A percentile compares a stretch with the other conserved stretches of the same genome.
phyloP scores from a whole-genome alignment of 1,139 yeast genomes.

The Blastobotrys malaysiensis region DNA sequence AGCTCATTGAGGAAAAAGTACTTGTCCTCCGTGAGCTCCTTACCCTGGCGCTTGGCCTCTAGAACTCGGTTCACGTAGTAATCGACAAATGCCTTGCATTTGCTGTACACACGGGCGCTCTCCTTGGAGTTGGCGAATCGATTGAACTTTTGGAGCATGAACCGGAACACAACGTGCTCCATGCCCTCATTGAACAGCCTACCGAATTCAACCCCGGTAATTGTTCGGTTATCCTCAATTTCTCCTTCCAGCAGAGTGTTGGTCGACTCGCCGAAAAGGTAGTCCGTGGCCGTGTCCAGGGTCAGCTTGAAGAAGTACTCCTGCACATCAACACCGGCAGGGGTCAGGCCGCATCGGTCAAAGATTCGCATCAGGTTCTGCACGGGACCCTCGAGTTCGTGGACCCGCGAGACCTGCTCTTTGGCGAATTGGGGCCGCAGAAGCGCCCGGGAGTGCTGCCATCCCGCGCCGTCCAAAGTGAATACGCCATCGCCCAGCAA shows the following conservation, averaged over 20 bases:
- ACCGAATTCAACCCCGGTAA: conserved; percentile 37
- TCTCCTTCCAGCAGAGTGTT: conserved; percentile 29
- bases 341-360: conserved; percentile 5
- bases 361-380: conserved; percentile 19
- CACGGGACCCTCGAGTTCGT: conserved; percentile 42
- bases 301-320: conserved; percentile 46
- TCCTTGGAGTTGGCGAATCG: not conserved
- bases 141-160: conserved; percentile 33
- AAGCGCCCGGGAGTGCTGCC: conserved; percentile 51
- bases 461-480: conserved; percentile 47
- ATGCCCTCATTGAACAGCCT: conserved; percentile 44
- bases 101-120: conserved; percentile 22
- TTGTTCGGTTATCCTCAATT: conserved; percentile 12
- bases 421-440: conserved; percentile 52
- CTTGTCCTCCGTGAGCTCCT: conserved; percentile 14
- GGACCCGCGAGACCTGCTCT: conserved; percentile 47
- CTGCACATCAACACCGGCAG: conserved; percentile 40
- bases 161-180: conserved; percentile 35
- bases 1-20: conserved; percentile 39
- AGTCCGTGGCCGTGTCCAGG: conserved; percentile 53
- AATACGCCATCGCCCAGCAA: conserved; percentile 50
- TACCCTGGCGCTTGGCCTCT: conserved; percentile 20
- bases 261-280: conserved; percentile 49
- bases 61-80: conserved; percentile 29
- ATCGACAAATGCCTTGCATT: conserved; percentile 30